These are phyloP conservation scores for Thinopyrum elongatum DNA, from an alignment of 176 grass and related monocot species.

Conservation along the genomic window DNA sequence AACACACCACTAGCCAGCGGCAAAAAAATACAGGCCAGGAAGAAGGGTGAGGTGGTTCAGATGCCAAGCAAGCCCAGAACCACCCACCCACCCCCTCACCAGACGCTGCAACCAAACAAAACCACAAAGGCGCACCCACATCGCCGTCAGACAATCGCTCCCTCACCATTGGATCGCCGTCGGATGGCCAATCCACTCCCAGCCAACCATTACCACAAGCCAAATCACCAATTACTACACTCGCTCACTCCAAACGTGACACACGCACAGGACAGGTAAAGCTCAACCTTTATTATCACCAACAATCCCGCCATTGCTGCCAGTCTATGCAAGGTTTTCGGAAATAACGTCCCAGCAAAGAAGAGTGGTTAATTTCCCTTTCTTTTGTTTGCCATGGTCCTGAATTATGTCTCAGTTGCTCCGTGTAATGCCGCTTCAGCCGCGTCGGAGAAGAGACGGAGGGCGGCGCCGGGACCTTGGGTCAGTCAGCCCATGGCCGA, in stretches of 20 bases:
- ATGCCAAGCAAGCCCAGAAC: background rate
- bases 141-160: constrained; percentile 14
- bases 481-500: constrained; percentile 58
- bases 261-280: background rate
- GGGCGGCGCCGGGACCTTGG: background rate
- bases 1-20: background rate
- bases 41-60: constrained; percentile 11
- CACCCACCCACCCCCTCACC: background rate
- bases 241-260: background rate
- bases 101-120: constrained; percentile 27
- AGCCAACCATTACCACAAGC: constrained; percentile 39
- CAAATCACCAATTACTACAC: background rate
- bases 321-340: background rate
- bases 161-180: constrained; percentile 38
- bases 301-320: constrained; percentile 7
- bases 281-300: constrained; percentile 27
- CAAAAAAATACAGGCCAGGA: constrained; percentile 22
- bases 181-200: constrained; percentile 31
- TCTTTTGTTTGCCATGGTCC: background rate
- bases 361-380: background rate
- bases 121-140: background rate
- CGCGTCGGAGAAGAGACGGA: background rate
- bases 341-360: background rate
- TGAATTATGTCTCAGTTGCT: background rate
- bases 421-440: background rate